Conservation (phyloP, 1,139 yeast species). For the Debaryomycetaceae sp. region DNA sequence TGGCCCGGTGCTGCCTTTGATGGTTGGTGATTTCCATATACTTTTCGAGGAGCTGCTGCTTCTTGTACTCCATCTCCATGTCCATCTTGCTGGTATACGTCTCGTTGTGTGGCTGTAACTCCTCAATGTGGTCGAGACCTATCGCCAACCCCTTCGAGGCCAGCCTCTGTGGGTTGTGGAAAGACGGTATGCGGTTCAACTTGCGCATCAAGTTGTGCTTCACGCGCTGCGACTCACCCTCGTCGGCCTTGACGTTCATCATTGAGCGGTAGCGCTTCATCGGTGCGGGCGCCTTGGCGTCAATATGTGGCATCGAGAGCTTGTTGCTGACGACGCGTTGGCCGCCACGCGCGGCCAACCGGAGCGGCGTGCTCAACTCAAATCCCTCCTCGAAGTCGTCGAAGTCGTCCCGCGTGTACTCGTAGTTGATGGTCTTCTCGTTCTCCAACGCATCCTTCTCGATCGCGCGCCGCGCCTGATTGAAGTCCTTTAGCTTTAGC, state of each 20-base stretch:
- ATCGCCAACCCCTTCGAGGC: conserved; percentile 6
- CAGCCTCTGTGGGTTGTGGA: conserved; percentile 17
- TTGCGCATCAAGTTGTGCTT: conserved; percentile 33
- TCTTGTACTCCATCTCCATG: conserved; percentile 18
- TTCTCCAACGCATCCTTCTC: conserved; percentile 27
- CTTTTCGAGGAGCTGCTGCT: conserved; percentile 23
- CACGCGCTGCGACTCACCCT: conserved; percentile 20
- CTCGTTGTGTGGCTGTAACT: conserved; percentile 13
- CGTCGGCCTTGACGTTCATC: conserved; percentile 20
- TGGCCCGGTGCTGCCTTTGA: conserved; percentile 11
- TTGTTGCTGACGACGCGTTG: conserved; percentile 2
- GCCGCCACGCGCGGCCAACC: conserved; percentile 3
- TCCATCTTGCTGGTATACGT: conserved; percentile 13
- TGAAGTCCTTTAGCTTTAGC: conserved; percentile 27
- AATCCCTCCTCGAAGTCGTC: conserved; percentile 40
- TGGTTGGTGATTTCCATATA: conserved; percentile 25
- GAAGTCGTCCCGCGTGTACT: conserved; percentile 34
- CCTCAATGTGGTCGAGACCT: conserved; percentile 6
- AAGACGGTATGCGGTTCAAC: conserved; percentile 42
- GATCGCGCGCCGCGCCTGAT: conserved; percentile 14
- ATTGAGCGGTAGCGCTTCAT: conserved; percentile 30
- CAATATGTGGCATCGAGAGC: conserved; percentile 9
- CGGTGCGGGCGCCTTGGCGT: conserved; percentile 11
- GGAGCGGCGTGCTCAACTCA: conserved; percentile 18
- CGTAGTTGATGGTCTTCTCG: conserved; percentile 34